Conservation (phyloP, 345 rosid genomes). For the Ceriops zippeliana region DNA sequence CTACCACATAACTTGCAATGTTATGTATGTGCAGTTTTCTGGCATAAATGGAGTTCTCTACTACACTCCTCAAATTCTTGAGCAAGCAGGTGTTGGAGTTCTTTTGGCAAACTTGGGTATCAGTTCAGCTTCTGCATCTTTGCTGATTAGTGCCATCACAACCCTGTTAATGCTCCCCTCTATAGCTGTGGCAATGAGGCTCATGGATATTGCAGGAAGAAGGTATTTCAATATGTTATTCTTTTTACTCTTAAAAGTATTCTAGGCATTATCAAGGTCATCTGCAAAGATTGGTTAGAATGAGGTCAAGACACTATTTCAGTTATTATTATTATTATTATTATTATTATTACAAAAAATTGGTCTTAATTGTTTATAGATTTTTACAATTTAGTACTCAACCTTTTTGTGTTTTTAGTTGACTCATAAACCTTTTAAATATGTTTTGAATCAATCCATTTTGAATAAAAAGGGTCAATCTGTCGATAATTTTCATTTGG, state of each 20-base stretch:
- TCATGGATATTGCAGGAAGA: conserved; percentile 89
- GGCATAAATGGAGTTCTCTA: conserved; percentile 97
- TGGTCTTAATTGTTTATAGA: too few relatives aligned
- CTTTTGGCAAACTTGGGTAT: conserved; percentile 77
- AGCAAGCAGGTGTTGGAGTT: conserved; percentile 91
- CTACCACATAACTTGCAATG: not conserved
- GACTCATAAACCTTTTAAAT: too few relatives aligned
- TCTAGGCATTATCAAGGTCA: not conserved
- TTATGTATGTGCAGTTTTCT: conserved; percentile 56
- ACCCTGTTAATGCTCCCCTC: conserved; percentile 93
- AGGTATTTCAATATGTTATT: conserved; percentile 42
- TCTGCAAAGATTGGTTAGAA: too few relatives aligned
- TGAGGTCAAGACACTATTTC: too few relatives aligned
- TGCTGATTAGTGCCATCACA: conserved; percentile 77
- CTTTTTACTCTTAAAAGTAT: not conserved
- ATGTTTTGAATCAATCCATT: too few relatives aligned
- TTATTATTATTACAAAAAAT: too few relatives aligned
- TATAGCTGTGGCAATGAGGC: conserved; percentile 95
- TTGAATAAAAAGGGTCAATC: too few relatives aligned
- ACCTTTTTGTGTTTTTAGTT: too few relatives aligned
- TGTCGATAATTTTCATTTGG: too few relatives aligned
- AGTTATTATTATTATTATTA: too few relatives aligned
- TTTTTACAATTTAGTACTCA: too few relatives aligned
- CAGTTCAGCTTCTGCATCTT: conserved; percentile 66
- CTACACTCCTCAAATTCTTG: conserved; percentile 96